Percentiles rank a stretch among this genome's conserved stretches.
phyloP scores from a whole-genome alignment of 176 grass and related monocot genomes.

The Pontederia crassipes region DNA sequence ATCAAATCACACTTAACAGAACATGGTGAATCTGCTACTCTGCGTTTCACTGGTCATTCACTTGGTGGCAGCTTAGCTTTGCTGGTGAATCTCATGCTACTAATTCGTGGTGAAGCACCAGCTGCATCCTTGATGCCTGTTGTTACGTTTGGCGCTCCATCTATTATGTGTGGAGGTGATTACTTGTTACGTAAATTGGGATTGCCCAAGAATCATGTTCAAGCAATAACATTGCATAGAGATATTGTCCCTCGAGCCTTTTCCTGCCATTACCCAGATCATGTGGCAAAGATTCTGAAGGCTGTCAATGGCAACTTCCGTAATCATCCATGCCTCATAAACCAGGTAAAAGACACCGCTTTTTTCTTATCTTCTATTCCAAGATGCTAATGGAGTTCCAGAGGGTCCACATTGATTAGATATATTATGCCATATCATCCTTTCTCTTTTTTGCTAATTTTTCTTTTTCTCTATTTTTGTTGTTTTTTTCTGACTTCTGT shows the following conservation, averaged over 20 bases:
- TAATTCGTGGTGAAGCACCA: conserved; percentile 43
- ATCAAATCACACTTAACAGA: conserved; percentile 47
- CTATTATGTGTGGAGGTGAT: conserved; percentile 93
- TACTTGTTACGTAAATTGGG: conserved; percentile 57
- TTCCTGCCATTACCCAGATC: conserved; percentile 80
- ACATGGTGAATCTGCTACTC: conserved; percentile 29
- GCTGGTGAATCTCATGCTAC: conserved; percentile 83
- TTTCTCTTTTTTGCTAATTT: too few relatives aligned
- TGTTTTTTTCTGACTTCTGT: neutral
- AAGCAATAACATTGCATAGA: conserved; percentile 65
- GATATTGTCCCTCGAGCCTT: conserved; percentile 97
- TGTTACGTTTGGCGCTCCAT: conserved; percentile 84
- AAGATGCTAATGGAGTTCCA: neutral
- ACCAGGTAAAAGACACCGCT: conserved; percentile 36
- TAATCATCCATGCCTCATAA: conserved; percentile 62
- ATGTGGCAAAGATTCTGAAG: conserved; percentile 79
- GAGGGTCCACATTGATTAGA: neutral
- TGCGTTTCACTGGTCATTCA: conserved; percentile 84
- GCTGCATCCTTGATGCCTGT: conserved; percentile 52
- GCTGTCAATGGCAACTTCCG: conserved; percentile 79
- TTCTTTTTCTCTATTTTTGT: neutral
- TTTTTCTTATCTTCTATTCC: neutral
- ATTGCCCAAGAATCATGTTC: conserved; percentile 54
- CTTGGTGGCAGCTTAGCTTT: conserved; percentile 73
- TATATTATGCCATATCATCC: neutral